Evolutionary conservation across 352 stramenopile species (phyloP), one percentile per base, ranked within the genome.

Genomic region (Phytopythium oedochilum): DNA sequence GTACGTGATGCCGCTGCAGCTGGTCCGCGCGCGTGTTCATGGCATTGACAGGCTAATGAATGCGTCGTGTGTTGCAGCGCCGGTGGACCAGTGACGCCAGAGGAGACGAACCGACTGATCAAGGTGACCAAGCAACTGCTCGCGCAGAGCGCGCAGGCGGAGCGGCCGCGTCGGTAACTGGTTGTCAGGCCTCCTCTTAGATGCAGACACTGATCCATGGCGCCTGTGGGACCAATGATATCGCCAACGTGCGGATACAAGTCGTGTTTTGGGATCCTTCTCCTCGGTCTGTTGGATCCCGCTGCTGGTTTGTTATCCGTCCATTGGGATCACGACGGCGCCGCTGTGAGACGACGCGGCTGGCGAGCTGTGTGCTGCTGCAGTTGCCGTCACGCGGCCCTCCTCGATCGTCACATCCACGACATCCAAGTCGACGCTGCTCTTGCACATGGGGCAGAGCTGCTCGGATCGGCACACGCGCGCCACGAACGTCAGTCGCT

Each of bases 361-460:
- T 10, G 11, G 5, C 23, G 23, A 20, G 36, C 6, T 25, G 45
- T 35, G 4, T 18, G 17, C 9, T 40, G 32, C 28, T 34, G 15
- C 22, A 20, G 48, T 4, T 2, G 20, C 22, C 10, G 28, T 23
- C 25, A 17, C 12, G 29, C 32, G 32, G 10, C 44, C 56, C 6
- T 44, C 50, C 22, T 73, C 65, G 43, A 86, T 64, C 12, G 67
- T 63, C 31, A 88, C 61, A 58, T 74, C 56, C 29, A 80, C 76
- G 23, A 66, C 61, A 0, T 78, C 74, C 2, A 86, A 53, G 57
- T 89, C 81, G 12, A 89, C 71, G 44, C 88, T 88, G 66, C 74
- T 78, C 58, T 92, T 92, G 63, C 81, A 92, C 81, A 92, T 89
- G 45, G 81, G 81, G 35, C 81, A 92, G n/a, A 73, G 80, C 79